These are phyloP conservation scores for Vitis hybrid DNA, from an alignment of 177 flowering plant species.

Conservation along the genomic window DNA sequence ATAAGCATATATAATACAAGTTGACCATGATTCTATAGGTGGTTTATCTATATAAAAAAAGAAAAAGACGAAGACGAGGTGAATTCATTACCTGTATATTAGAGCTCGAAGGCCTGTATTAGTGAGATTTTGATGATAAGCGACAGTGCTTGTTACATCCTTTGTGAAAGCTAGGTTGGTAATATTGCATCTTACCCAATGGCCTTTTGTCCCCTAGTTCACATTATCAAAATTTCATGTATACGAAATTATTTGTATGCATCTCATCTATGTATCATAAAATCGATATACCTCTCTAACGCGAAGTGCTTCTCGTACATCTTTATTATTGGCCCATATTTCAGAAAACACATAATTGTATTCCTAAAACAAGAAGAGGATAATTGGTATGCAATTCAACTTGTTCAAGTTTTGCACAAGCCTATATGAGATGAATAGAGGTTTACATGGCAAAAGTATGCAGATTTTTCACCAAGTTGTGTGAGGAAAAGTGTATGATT, in stretches of 20 bases:
- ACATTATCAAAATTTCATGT: background rate
- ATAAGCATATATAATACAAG: too few species aligned
- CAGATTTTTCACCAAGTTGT: background rate
- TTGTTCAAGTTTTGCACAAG: background rate
- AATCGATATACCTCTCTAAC: constrained; percentile 21
- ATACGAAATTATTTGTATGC: background rate
- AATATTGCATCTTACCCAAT: constrained; percentile 14
- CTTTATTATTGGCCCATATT: constrained; percentile 25
- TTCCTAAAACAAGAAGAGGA: background rate
- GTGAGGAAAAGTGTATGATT: background rate
- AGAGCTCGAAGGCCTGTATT: constrained; percentile 9
- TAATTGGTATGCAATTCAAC: too few species aligned
- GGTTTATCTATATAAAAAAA: too few species aligned
- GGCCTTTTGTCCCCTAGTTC: constrained; percentile 7
- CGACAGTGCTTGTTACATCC: background rate
- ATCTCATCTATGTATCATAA: background rate
- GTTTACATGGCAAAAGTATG: constrained; percentile 12
- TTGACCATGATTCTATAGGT: too few species aligned
- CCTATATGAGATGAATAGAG: background rate
- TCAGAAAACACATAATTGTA: constrained; percentile 9
- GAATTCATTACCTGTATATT: constrained; percentile 10
- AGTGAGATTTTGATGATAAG: constrained; percentile 12
- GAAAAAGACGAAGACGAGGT: too few species aligned
- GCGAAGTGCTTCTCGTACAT: constrained; percentile 26
- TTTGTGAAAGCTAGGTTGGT: constrained; percentile 9